These are phyloP conservation scores for Podaxis sp. DNA, from an alignment of 768 basidiomycete genomes.

Conservation along the genomic window DNA sequence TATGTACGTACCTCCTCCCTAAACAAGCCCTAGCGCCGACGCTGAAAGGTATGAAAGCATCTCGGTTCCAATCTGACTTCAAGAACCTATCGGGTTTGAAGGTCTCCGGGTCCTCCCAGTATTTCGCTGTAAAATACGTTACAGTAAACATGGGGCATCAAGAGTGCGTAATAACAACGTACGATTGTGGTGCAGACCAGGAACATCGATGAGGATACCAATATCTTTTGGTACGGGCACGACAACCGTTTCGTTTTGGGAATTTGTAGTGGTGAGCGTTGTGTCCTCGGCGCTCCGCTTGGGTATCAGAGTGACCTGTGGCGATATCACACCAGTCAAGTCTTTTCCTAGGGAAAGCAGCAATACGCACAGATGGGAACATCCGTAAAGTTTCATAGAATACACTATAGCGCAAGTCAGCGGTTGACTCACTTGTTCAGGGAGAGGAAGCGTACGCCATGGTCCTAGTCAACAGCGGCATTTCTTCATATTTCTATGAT, in stretches of 20 bases:
- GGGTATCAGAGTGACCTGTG: slow-evolving; percentile 40
- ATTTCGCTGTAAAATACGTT: slow-evolving; percentile 33
- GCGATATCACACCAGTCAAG: too few species aligned
- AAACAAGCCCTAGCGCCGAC: slow-evolving; percentile 42
- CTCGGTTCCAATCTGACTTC: slow-evolving; percentile 16
- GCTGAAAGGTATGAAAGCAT: slow-evolving; percentile 25
- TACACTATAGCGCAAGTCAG: slow-evolving; percentile 27
- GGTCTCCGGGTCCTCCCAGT: slow-evolving; percentile 43
- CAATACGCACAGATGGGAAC: slow-evolving; percentile 33
- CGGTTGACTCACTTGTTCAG: background rate
- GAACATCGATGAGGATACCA: slow-evolving; percentile 32
- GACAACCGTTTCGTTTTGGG: slow-evolving; percentile 35
- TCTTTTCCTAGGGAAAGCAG: too few species aligned
- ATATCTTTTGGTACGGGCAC: slow-evolving; percentile 45
- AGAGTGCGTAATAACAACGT: slow-evolving; percentile 15
- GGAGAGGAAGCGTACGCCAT: slow-evolving; percentile 27
- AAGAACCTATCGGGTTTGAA: slow-evolving; percentile 31
- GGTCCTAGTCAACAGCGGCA: slow-evolving; percentile 30
- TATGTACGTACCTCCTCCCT: slow-evolving; percentile 37
- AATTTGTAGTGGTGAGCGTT: slow-evolving; percentile 30
- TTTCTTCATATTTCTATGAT: slow-evolving; percentile 31
- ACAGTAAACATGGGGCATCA: background rate
- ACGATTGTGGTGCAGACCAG: slow-evolving; percentile 55
- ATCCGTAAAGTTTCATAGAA: slow-evolving; percentile 44
- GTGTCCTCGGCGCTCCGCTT: slow-evolving; percentile 50